Conservation (phyloP, 495 filamentous ascomycete genomes). For the Penicillium maclennaniae region DNA sequence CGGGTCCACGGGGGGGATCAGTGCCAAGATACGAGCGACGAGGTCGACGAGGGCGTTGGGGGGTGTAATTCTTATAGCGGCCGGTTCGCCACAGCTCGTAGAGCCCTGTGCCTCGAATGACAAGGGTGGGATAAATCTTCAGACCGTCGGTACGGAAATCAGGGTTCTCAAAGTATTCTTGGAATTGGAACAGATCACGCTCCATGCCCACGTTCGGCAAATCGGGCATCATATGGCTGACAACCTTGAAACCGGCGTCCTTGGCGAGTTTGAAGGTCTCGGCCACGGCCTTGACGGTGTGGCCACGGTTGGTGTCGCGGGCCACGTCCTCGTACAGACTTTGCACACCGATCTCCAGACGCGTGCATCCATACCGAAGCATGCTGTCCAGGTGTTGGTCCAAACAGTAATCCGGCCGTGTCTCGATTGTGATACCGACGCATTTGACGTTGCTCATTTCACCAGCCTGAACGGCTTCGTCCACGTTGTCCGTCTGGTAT, state of each 20-base stretch:
- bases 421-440: slow-evolving; percentile 98
- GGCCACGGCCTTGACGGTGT: slow-evolving; percentile 90
- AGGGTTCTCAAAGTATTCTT: slow-evolving; percentile 96
- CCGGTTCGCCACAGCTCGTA: slow-evolving; percentile 98
- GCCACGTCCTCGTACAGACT: slow-evolving; percentile 98
- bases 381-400: slow-evolving; percentile 88
- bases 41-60: slow-evolving; percentile 94
- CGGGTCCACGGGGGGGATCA: slow-evolving; percentile 97
- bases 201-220: slow-evolving; percentile 98
- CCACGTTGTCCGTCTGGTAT: slow-evolving; percentile 85
- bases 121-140: slow-evolving; percentile 96
- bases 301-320: slow-evolving; percentile 92
- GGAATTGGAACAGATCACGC: slow-evolving; percentile 92
- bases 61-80: slow-evolving; percentile 96
- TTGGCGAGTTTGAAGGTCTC: slow-evolving; percentile 94
- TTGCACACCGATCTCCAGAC: slow-evolving; percentile 92
- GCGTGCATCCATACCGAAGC: slow-evolving; percentile 94
- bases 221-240: slow-evolving; percentile 99
- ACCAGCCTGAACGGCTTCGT: slow-evolving; percentile 87
- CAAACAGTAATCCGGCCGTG: slow-evolving; percentile 91
- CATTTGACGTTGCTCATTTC: slow-evolving; percentile 96
- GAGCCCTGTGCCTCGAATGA: slow-evolving; percentile 93
- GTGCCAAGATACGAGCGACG: slow-evolving; percentile 88
- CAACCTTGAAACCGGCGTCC: slow-evolving; percentile 97
- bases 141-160: slow-evolving; percentile 95